Conservation (phyloP, 371 early-diverging fungal species). For the Mortierella sp. region DNA sequence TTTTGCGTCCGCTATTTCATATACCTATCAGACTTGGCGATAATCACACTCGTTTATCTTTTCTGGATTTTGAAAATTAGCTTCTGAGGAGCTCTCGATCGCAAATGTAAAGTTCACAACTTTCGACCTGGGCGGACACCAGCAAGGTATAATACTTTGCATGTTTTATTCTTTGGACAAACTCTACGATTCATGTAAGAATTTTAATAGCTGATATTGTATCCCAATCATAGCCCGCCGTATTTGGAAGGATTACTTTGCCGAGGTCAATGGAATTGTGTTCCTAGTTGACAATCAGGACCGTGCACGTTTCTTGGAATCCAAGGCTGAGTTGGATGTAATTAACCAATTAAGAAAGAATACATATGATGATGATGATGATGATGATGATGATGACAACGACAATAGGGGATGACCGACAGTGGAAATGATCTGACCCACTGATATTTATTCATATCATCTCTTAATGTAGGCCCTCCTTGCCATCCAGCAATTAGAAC, state of each 20-base stretch:
- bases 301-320: constrained; percentile 85
- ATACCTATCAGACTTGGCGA: not conserved
- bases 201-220: not conserved
- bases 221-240: constrained; percentile 83
- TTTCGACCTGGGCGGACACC: constrained; percentile 97
- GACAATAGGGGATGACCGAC: not conserved
- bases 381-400: not conserved
- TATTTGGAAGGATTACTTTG: constrained; percentile 98
- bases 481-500: constrained; percentile 91
- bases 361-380: not conserved
- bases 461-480: constrained; percentile 78
- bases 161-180: not conserved
- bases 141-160: constrained; percentile 75
- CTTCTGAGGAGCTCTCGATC: constrained; percentile 96
- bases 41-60: constrained; percentile 2
- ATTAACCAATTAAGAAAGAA: constrained; percentile 18
- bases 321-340: constrained; percentile 96
- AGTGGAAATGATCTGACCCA: not conserved
- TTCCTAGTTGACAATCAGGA: constrained; percentile 97
- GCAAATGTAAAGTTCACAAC: constrained; percentile 97
- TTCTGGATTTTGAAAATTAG: constrained; percentile 57
- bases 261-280: constrained; percentile 97
- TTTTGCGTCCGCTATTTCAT: not conserved
- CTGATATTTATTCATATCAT: not conserved
- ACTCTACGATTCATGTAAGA: not conserved